phyloP scores from a whole-genome alignment of 148 eudicot species.

The Amaranthus hypochondriacus region DNA sequence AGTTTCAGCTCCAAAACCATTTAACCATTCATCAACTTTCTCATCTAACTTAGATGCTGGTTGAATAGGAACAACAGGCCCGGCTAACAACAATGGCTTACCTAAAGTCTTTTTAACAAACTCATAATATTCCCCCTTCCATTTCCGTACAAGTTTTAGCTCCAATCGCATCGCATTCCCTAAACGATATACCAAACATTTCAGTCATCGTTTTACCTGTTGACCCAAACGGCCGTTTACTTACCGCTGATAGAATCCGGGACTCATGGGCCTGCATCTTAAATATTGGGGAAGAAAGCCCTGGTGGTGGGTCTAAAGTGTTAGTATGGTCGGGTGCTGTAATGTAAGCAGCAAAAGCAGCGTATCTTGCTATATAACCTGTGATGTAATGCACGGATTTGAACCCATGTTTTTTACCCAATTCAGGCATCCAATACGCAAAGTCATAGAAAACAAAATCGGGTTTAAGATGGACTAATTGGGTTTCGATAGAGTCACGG shows the following conservation, averaged over 20 bases:
- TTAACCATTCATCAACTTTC: conserved; percentile 33
- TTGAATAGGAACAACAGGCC: conserved; percentile 33
- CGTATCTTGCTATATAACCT: too few relatives aligned
- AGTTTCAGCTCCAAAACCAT: conserved; percentile 18
- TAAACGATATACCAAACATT: background rate
- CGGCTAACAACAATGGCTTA: conserved; percentile 23
- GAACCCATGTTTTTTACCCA: conserved; percentile 23
- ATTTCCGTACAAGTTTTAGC: conserved; percentile 19
- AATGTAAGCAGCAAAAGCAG: too few relatives aligned
- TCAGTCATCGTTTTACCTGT: background rate
- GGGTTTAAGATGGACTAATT: conserved; percentile 27
- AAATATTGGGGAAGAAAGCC: background rate
- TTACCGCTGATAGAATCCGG: background rate
- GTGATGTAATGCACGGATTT: conserved; percentile 21
- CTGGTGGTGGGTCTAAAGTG: conserved; percentile 7
- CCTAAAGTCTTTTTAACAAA: background rate
- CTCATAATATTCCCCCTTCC: conserved; percentile 9
- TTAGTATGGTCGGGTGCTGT: too few relatives aligned
- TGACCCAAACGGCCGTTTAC: background rate
- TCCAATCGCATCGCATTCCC: conserved; percentile 16
- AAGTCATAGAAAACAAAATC: conserved; percentile 37
- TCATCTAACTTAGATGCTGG: conserved; percentile 31
- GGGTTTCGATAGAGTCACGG: conserved; percentile 18
- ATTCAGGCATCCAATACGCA: conserved; percentile 35
- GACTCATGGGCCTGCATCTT: conserved; percentile 12